Conservation (phyloP, 2,329 filamentous ascomycete genomes). For the Kalmusia sp. region DNA sequence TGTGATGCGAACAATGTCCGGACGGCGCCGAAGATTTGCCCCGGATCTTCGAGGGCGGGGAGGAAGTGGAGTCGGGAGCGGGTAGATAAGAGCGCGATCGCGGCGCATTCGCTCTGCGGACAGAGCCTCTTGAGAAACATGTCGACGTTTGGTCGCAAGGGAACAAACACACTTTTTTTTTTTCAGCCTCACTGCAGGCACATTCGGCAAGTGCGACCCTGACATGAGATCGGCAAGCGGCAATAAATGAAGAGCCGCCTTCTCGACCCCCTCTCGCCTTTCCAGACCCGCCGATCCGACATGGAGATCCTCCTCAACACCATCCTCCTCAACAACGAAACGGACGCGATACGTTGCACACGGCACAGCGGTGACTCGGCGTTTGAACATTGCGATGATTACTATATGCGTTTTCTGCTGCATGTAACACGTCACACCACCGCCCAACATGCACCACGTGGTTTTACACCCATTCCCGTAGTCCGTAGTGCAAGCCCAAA, state of each 20-base stretch:
- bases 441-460: no score
- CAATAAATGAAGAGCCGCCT: no score
- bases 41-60: neutral
- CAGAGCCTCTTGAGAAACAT: neutral
- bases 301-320: neutral
- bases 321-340: constrained; percentile 34
- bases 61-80: neutral
- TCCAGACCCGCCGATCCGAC: constrained; percentile 40
- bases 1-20: neutral
- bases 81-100: no score
- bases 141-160: no score
- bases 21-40: neutral
- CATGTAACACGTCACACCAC: no score
- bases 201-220: neutral
- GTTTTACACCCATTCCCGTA: neutral
- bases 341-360: constrained; percentile 28
- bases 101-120: no score
- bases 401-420: constrained; percentile 2
- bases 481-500: neutral
- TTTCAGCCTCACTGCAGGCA: constrained; percentile 1
- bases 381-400: neutral
- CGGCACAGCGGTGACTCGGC: neutral
- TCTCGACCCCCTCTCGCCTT: neutral
- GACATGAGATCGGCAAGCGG: constrained; percentile 2
- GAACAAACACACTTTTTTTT: no score